Percentiles rank a stretch among this genome's conserved stretches.
Evolutionary conservation across 805 yeast genomes (phyloP).

Genomic region (Saccharomycopsis schoenii): DNA sequence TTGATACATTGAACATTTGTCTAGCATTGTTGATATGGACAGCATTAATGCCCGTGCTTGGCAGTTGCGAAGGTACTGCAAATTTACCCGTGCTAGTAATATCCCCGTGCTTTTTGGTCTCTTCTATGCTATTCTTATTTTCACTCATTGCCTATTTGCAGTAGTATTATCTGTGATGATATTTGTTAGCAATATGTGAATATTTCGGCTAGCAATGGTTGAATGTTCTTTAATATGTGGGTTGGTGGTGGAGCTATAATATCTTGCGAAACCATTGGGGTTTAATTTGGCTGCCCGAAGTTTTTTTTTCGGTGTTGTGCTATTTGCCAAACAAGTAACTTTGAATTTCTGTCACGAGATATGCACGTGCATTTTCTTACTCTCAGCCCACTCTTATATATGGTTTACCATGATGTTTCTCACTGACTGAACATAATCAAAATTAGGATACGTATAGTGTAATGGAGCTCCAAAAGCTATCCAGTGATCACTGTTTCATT

Average conservation of each 20-base stretch:
- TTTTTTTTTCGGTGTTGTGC: no score
- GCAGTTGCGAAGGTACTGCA: neutral
- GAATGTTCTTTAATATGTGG: no score
- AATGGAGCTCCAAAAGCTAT: no score
- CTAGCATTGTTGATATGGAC: constrained; percentile 53
- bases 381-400: no score
- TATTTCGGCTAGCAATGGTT: neutral
- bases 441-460: no score
- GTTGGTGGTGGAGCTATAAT: no score
- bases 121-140: neutral
- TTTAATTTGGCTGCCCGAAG: no score
- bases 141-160: neutral
- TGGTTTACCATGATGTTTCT: no score
- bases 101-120: neutral
- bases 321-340: neutral
- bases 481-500: no score
- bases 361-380: neutral
- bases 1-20: constrained; percentile 45
- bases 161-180: neutral
- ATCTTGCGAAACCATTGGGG: no score
- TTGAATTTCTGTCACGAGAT: neutral
- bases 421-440: no score
- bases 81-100: neutral
- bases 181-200: neutral
- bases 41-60: constrained; percentile 38